phyloP scores from a whole-genome alignment of 192 early-diverging fungal genomes.

The Radiomyces spectabilis region DNA sequence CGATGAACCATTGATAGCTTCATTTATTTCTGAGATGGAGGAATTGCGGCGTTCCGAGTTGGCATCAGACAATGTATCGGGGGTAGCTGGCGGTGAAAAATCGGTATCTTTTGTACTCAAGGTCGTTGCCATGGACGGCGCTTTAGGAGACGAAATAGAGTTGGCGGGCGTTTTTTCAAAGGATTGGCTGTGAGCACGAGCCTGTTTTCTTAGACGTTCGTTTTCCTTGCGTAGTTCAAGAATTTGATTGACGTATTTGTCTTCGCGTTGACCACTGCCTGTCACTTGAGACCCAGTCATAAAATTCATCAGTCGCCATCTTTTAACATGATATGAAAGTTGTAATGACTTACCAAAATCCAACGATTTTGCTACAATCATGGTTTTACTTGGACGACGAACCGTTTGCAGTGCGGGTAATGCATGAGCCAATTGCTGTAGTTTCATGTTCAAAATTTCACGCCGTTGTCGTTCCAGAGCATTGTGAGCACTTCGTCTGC shows the following conservation, averaged over 20 bases:
- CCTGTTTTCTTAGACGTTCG: slow-evolving; percentile 16
- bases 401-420: slow-evolving; percentile 64
- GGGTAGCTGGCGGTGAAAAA: too few species aligned
- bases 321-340: slow-evolving; percentile 47
- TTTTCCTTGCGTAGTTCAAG: slow-evolving; percentile 15
- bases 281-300: not conserved
- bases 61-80: too few species aligned
- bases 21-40: too few species aligned
- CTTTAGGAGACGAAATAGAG: too few species aligned
- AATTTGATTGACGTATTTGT: slow-evolving; percentile 10
- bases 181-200: too few species aligned
- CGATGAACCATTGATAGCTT: too few species aligned
- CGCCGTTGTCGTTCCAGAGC: slow-evolving; percentile 75
- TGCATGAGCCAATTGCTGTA: slow-evolving; percentile 77
- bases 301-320: slow-evolving; percentile 16
- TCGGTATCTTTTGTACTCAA: too few species aligned
- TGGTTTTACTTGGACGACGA: slow-evolving; percentile 73
- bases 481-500: slow-evolving; percentile 71
- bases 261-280: slow-evolving; percentile 8
- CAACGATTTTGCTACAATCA: slow-evolving; percentile 73
- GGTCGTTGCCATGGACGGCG: too few species aligned
- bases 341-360: slow-evolving; percentile 51
- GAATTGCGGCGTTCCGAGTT: too few species aligned
- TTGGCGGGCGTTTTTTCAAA: too few species aligned
- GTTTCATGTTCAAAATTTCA: slow-evolving; percentile 71